Evolutionary conservation across 2,329 filamentous ascomycete genomes (phyloP).

Genomic region (Pseudofabraea citricarpa): DNA sequence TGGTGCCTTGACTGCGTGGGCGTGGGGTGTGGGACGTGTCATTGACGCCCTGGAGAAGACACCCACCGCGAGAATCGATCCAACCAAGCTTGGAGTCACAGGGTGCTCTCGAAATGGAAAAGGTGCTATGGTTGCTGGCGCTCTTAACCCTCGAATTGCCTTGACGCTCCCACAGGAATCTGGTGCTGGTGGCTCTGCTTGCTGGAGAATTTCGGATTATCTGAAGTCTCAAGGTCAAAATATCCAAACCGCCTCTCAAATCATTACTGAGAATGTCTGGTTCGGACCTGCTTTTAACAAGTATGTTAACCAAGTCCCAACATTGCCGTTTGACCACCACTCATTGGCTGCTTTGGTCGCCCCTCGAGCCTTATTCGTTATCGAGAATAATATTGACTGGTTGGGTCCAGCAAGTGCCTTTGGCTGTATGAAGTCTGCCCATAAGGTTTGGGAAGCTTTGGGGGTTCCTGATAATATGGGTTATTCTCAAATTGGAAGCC

Average conservation of each 20-base stretch:
- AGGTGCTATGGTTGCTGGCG: slow-evolving; percentile 57
- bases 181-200: slow-evolving; percentile 54
- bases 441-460: slow-evolving; percentile 49
- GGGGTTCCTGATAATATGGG: slow-evolving; percentile 47
- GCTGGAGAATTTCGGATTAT: slow-evolving; percentile 51
- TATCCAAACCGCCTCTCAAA: slow-evolving; percentile 55
- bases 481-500: slow-evolving; percentile 41
- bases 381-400: slow-evolving; percentile 50
- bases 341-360: slow-evolving; percentile 52
- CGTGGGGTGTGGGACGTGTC: slow-evolving; percentile 57
- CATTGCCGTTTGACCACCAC: slow-evolving; percentile 52
- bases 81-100: slow-evolving; percentile 48
- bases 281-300: slow-evolving; percentile 51
- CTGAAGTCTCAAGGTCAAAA: slow-evolving; percentile 48
- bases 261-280: slow-evolving; percentile 59
- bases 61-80: slow-evolving; percentile 41
- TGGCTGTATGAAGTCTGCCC: slow-evolving; percentile 47
- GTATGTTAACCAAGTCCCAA: slow-evolving; percentile 40
- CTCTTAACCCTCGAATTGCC: slow-evolving; percentile 52
- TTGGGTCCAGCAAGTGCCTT: slow-evolving; percentile 47
- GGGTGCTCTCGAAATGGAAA: slow-evolving; percentile 63
- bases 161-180: slow-evolving; percentile 60
- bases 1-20: slow-evolving; percentile 57
- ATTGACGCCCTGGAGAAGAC: slow-evolving; percentile 53
- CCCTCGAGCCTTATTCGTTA: slow-evolving; percentile 50